These are phyloP conservation scores for Cryptococcus sp. DNA, from an alignment of 1,284 basidiomycete genomes.

Conservation along the genomic window DNA sequence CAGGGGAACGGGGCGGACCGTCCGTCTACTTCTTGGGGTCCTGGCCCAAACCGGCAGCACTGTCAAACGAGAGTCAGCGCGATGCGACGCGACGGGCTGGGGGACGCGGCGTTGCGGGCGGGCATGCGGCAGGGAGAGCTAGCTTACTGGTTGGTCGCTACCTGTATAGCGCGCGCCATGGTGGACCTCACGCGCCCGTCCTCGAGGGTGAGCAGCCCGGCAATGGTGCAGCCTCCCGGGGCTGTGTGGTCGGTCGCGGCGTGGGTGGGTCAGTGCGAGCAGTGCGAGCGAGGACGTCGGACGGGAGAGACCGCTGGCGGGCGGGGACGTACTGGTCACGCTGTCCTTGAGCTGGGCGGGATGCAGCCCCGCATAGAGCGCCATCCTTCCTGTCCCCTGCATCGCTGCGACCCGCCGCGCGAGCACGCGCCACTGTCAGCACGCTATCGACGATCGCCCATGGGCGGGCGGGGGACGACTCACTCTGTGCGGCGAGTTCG, in stretches of 20 bases:
- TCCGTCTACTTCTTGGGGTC: slow-evolving; percentile 38
- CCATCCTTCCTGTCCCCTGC: slow-evolving; percentile 96
- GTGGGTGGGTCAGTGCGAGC: not conserved
- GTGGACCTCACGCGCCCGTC: slow-evolving; percentile 92
- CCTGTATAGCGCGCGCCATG: slow-evolving; percentile 91
- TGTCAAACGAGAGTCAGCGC: slow-evolving; percentile 9
- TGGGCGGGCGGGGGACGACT: slow-evolving; percentile 48
- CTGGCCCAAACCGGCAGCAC: slow-evolving; percentile 48
- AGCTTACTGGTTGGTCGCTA: slow-evolving; percentile 71
- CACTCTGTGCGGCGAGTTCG: slow-evolving; percentile 94
- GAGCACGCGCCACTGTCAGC: no score
- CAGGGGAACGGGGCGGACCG: no score
- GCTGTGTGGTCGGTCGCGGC: slow-evolving; percentile 56
- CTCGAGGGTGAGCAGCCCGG: slow-evolving; percentile 89
- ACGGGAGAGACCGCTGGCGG: no score
- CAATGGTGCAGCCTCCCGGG: slow-evolving; percentile 97
- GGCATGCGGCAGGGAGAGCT: no score
- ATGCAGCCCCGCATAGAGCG: slow-evolving; percentile 78
- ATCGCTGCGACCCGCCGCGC: slow-evolving; percentile 60
- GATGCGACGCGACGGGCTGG: no score
- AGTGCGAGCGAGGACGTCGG: not conserved
- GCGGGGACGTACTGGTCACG: slow-evolving; percentile 84
- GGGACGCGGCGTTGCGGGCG: no score
- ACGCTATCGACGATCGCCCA: no score
- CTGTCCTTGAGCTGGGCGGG: slow-evolving; percentile 97